Base-by-base conservation (phyloP, 805 yeast genomes). In the Yarrowia porcina region DNA sequence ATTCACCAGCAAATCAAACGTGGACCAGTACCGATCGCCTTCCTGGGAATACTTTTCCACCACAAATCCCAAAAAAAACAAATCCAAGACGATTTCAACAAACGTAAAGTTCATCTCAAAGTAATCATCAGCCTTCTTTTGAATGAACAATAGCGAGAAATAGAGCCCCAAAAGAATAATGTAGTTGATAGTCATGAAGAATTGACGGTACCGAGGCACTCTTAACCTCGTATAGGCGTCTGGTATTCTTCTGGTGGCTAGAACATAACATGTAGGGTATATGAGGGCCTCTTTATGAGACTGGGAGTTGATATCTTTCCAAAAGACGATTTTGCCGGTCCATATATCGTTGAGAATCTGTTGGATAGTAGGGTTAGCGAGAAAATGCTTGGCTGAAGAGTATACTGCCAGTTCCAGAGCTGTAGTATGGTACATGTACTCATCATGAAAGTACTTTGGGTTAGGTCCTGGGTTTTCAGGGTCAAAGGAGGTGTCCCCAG, bases 321-420 rank as follows among this genome's bases (percentile, higher is more conserved):
- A 73, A 36, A 71, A 72, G 27, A 73, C 74, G 41, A 73, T 70
- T n/a, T 67, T 64, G 13, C 75, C 75, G 15, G 65, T 67, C 75
- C 75, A 73, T 12, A 73, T 66, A 2, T 69, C 68, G 15, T 64
- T 41, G 20, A 73, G 62, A 12, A 73, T 65, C 18, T 70, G 61
- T 49, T 71, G 69, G 21, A 73, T 69, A 0, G 73, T 66, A 4
- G 68, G 66, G 1, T 74, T 65, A 13, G 69, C 60, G 17, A 73
- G 63, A 41, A 73, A 73, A 41, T 69, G 68, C 45, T 67, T 65
- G 1, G 73, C 74, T n/a, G 56, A 21, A 1, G 39, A 32, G 30
- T 65, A 49, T 5, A 32, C 39, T 10, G 56, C 56, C 28, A 49
- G 30, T 5, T 49, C 56, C 21, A 49, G 28, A 18, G 56, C 56